A percentile compares a stretch with the other conserved stretches of the same genome.
Evolutionary conservation across 2,329 filamentous ascomycete species (phyloP).

Genomic region (Fusarium globosum): DNA sequence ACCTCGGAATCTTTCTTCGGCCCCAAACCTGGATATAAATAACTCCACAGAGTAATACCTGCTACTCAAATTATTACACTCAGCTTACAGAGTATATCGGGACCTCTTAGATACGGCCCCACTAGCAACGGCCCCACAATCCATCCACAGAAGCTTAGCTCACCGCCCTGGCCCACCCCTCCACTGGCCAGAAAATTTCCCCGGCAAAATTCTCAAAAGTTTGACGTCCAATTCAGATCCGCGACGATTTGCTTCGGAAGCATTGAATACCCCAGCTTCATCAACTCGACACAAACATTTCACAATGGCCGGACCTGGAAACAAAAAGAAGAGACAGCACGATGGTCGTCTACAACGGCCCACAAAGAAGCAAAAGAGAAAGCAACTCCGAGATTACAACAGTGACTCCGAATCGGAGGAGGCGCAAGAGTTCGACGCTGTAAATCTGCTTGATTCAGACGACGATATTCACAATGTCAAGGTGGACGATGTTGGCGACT

Average conservation of each 20-base stretch:
- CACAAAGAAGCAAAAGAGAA: slow-evolving; percentile 64
- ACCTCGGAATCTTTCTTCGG: neutral
- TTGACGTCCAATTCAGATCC: slow-evolving; percentile 33
- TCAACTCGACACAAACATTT: slow-evolving; percentile 22
- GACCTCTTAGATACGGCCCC: slow-evolving; percentile 7
- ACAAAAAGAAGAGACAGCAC: slow-evolving; percentile 51
- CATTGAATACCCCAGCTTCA: slow-evolving; percentile 14
- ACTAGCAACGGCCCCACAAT: slow-evolving; percentile 14
- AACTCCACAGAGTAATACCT: neutral
- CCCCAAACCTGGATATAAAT: neutral
- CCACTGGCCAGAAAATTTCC: slow-evolving; percentile 44
- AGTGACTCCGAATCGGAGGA: slow-evolving; percentile 63
- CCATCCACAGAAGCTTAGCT: slow-evolving; percentile 29
- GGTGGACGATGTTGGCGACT: slow-evolving; percentile 61
- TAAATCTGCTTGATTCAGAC: slow-evolving; percentile 67
- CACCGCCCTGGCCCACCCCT: slow-evolving; percentile 43
- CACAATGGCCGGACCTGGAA: slow-evolving; percentile 49
- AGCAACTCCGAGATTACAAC: slow-evolving; percentile 60
- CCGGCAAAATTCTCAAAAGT: slow-evolving; percentile 46
- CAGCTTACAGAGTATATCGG: no score
- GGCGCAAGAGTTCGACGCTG: slow-evolving; percentile 59
- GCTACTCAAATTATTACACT: no score
- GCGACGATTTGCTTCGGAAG: slow-evolving; percentile 24
- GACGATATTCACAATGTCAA: slow-evolving; percentile 66
- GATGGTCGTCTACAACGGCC: slow-evolving; percentile 53